Percentiles rank a stretch among this genome's conserved stretches.
phyloP scores from a whole-genome alignment of 2,329 filamentous ascomycete species.

The Alternaria metachromatica region DNA sequence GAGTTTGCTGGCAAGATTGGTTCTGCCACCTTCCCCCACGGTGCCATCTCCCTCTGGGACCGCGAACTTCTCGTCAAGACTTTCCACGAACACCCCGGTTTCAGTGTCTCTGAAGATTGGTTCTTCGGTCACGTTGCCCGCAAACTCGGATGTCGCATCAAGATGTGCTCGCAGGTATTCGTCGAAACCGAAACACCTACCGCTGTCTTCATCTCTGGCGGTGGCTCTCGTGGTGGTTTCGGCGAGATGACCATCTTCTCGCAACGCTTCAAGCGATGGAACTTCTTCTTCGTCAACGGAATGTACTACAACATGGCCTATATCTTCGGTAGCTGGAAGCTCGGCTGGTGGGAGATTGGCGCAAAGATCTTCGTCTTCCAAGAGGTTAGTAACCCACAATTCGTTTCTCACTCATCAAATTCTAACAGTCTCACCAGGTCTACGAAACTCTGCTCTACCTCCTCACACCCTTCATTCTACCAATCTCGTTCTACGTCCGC shows the following conservation, averaged over 20 bases:
- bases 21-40: constrained; percentile 59
- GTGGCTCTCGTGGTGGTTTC: constrained; percentile 55
- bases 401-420: constrained; percentile 12
- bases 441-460: constrained; percentile 58
- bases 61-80: constrained; percentile 54
- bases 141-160: constrained; percentile 54
- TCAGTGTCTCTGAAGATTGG: constrained; percentile 60
- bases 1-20: constrained; percentile 55
- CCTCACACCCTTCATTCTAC: constrained; percentile 54
- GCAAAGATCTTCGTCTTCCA: constrained; percentile 59
- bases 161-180: constrained; percentile 59
- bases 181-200: constrained; percentile 60
- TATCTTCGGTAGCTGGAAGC: constrained; percentile 56
- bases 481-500: constrained; percentile 54
- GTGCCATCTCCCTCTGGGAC: constrained; percentile 59
- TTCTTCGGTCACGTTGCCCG: constrained; percentile 59
- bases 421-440: constrained; percentile 30
- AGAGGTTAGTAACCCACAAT: constrained; percentile 37
- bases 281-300: constrained; percentile 60
- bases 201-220: constrained; percentile 52
- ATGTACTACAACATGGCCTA: constrained; percentile 58
- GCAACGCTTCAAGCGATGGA: constrained; percentile 60
- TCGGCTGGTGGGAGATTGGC: constrained; percentile 59
- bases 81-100: constrained; percentile 59
- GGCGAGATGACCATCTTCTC: constrained; percentile 62